Base-by-base conservation (phyloP, 805 yeast genomes). In the Pichia insulana region DNA sequence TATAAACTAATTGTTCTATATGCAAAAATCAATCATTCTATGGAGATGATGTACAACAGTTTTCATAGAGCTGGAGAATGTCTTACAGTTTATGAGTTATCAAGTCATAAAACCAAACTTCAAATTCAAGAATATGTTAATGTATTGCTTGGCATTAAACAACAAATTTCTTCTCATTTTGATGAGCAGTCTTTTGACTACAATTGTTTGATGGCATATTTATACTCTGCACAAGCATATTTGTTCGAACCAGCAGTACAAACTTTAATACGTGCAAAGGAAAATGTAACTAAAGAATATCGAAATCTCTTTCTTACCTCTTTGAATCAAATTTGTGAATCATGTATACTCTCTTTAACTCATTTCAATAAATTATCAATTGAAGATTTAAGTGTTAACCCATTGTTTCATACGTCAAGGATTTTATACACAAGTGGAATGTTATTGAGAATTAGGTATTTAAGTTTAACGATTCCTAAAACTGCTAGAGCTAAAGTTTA, bases 401-500 rank as follows among this genome's bases (percentile, higher is more conserved):
- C 89, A 4, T 59, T 79, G 34, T 69, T 74, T 42, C 75, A 72
- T 48, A 69, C 71, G 27, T 65, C 81, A 2, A 64, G 85, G 49
- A 64, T 78, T 30, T 68, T 78, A n/a, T 79, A 78, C 52, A 76
- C 81, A 0, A 75, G 80, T 0, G 87, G 86, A 7, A 71, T 78
- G 69, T 62, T 80, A 22, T 58, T 80, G 41, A 67, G 82, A 41
- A 57, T 78, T 34, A 59, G 85, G 28, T 78, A 71, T 56, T 60
- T 75, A 36, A 68, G 73, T n/a, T 56, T 79, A 11, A 68, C 78
- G 11, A 61, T 77, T 6, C 80, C 82, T 1, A 59, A 69, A 17
- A 55, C 64, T 32, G 59, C 54, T 26, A 73, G 67, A 27, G 65
- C 67, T 36, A 70, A 68, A 19, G 60, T 67, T 41, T 69, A 74